Base-by-base conservation (phyloP, 768 basidiomycete genomes). In the Sporobolomyces phaffii region DNA sequence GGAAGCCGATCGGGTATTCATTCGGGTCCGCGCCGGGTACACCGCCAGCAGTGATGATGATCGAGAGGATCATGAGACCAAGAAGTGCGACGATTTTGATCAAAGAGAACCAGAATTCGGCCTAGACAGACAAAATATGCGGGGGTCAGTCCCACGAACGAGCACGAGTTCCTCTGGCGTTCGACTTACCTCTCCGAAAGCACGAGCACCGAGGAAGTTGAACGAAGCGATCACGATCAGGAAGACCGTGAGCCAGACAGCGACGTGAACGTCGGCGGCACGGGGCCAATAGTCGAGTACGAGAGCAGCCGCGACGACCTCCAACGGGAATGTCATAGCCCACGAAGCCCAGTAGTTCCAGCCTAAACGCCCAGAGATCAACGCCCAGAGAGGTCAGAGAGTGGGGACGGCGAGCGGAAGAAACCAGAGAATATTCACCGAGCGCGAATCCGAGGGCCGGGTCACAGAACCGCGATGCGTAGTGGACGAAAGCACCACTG, bases 401-500 rank as follows among this genome's bases (percentile, higher is more conserved):
- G n/a, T n/a, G n/a, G n/a, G n/a, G n/a, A n/a, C n/a, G n/a, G n/a
- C n/a, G n/a, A n/a, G n/a, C n/a, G n/a, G n/a, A n/a, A n/a, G n/a
- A n/a, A n/a, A n/a, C n/a, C n/a, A n/a, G n/a, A n/a, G n/a, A n/a
- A n/a, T n/a, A n/a, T n/a, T n/a, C n/a, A 57, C 54, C 63, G 2
- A 64, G 49, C 0, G 64, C 50, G 9, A 68, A 66, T 18, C 77
- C 79, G 10, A 80, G 58, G 3, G 78, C 76, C 5, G 78, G 78
- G 62, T 80, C 79, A 29, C 78, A 67, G 73, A 79, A 80, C 17
- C 78, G 75, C 20, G 76, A 69, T 2, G 83, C 81, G 54, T 83
- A 81, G 45, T 81, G 78, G 20, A 81, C 81, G 70, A 81, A 79
- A 54, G 77, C 64, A 67, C 80, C 65, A 57, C 75, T 52, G 13